Conservation (phyloP, 129 eudicot species). For the Flaveria robusta region DNA sequence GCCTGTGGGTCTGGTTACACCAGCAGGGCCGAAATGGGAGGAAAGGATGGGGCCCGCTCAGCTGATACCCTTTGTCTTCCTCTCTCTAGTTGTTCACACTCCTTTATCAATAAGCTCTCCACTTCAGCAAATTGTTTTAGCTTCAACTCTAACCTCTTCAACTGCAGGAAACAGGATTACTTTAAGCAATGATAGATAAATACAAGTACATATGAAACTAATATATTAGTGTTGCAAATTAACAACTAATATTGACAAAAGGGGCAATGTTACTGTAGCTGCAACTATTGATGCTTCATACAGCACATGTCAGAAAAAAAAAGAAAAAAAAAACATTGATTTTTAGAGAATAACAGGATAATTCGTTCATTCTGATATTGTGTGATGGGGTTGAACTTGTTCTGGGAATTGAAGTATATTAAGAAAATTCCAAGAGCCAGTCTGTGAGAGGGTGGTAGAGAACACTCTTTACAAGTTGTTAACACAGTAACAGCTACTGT, state of each 20-base stretch:
- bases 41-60: slow-evolving; percentile 59
- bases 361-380: neutral
- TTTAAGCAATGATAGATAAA: neutral
- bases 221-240: neutral
- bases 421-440: neutral
- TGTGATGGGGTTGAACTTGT: neutral
- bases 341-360: neutral
- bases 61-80: slow-evolving; percentile 69
- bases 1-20: slow-evolving; percentile 47
- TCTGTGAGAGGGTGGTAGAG: too few relatives aligned
- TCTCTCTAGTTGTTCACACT: slow-evolving; percentile 90
- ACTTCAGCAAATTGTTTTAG: slow-evolving; percentile 94
- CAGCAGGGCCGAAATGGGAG: slow-evolving; percentile 55
- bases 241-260: neutral
- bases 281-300: neutral
- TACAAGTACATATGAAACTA: neutral
- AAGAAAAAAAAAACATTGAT: neutral
- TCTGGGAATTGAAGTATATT: too few relatives aligned
- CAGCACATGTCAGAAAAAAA: neutral
- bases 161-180: slow-evolving; percentile 40
- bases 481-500: too few relatives aligned
- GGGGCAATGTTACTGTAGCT: neutral
- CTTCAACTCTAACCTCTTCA: slow-evolving; percentile 88
- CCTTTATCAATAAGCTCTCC: slow-evolving; percentile 85
- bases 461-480: too few relatives aligned